Percentiles rank a stretch among this genome's conserved stretches.
Evolutionary conservation across 768 basidiomycete genomes (phyloP).

Genomic region (Termitomyces sp.): DNA sequence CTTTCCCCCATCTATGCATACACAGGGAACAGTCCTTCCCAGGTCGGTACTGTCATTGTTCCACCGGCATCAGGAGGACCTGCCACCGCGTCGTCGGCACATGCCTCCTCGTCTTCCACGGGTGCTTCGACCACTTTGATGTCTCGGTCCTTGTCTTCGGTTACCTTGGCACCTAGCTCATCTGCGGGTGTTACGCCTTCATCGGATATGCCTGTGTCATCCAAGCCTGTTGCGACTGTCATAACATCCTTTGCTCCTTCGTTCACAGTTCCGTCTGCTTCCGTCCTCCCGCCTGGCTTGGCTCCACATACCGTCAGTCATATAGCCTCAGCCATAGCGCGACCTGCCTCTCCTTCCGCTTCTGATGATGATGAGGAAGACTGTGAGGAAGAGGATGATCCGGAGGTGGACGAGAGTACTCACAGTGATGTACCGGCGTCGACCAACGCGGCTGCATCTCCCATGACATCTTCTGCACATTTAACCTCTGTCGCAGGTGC

Average conservation of each 20-base stretch:
- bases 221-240: neutral
- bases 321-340: neutral
- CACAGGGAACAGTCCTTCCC: conserved; percentile 34
- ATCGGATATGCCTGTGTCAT: neutral
- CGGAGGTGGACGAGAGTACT: neutral
- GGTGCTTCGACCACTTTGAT: neutral
- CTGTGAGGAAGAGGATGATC: conserved; percentile 3
- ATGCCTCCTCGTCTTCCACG: neutral
- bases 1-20: conserved; percentile 43
- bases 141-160: neutral
- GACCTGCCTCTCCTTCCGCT: neutral
- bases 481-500: neutral
- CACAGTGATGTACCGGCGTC: neutral
- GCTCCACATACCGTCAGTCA: neutral
- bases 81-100: neutral
- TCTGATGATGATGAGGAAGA: neutral
- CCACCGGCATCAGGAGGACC: conserved; percentile 12
- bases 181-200: neutral
- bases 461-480: neutral
- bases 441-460: neutral
- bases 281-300: neutral
- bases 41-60: conserved; percentile 25
- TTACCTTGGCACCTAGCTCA: neutral
- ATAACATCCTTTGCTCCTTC: neutral
- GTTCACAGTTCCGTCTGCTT: neutral